phyloP scores from a whole-genome alignment of 192 early-diverging fungal genomes.

The Gonapodya sp. region DNA sequence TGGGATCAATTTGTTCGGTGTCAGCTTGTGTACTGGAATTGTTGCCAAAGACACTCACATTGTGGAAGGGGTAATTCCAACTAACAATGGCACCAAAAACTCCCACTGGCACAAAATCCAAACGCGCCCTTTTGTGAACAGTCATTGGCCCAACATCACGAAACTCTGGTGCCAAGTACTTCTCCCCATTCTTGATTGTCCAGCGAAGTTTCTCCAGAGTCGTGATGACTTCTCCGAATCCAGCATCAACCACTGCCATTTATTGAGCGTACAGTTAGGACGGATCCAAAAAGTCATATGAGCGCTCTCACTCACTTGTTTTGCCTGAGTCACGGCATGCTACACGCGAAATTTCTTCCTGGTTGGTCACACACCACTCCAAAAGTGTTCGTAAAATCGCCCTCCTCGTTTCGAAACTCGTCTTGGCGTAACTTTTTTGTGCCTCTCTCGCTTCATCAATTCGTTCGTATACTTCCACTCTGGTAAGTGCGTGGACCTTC shows the following conservation, averaged over 20 bases:
- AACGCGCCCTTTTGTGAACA: conserved; percentile 63
- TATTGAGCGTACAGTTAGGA: not conserved
- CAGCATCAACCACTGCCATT: conserved; percentile 73
- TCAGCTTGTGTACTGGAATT: not conserved
- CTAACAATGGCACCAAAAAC: conserved; percentile 71
- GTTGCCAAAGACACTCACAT: conserved; percentile 22
- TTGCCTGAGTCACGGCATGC: conserved; percentile 71
- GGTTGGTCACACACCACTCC: conserved; percentile 61
- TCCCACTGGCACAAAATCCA: conserved; percentile 72
- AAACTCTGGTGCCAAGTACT: conserved; percentile 50
- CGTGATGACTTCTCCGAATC: conserved; percentile 71
- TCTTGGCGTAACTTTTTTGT: conserved; percentile 57
- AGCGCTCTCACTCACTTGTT: conserved; percentile 31
- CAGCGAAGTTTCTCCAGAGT: conserved; percentile 69
- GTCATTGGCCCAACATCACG: conserved; percentile 60
- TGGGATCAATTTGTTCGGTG: not conserved
- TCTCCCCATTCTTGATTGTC: conserved; percentile 70
- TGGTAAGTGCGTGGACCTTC: conserved; percentile 42
- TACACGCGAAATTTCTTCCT: conserved; percentile 65
- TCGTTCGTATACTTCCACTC: conserved; percentile 44
- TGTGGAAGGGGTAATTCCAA: conserved; percentile 75
- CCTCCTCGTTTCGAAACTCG: conserved; percentile 61
- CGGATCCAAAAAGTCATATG: not conserved
- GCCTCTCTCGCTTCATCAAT: conserved; percentile 46
- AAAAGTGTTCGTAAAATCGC: conserved; percentile 59